Percentiles rank a stretch among this genome's conserved stretches.
These are phyloP conservation scores for Trametes villosa DNA, from an alignment of 768 basidiomycete genomes.

Conservation along the genomic window DNA sequence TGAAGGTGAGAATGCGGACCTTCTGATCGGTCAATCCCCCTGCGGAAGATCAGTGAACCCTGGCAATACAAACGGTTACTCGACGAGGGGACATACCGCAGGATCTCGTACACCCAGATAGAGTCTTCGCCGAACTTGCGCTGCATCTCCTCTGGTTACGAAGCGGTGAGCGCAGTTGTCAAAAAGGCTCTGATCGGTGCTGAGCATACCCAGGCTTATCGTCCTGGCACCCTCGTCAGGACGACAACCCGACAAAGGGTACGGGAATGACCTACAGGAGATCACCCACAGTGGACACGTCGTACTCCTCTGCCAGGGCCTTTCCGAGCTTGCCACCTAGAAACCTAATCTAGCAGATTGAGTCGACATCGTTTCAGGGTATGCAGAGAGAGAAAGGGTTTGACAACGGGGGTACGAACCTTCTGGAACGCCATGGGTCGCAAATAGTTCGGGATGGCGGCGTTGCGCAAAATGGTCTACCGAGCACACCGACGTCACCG, in stretches of 20 bases:
- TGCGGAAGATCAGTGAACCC: constrained; percentile 29
- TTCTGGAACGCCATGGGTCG: constrained; percentile 75
- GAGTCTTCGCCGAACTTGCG: constrained; percentile 79
- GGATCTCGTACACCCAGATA: constrained; percentile 90
- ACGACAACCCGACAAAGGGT: neutral
- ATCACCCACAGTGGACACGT: constrained; percentile 88
- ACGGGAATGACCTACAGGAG: constrained; percentile 64
- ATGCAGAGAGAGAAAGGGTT: neutral
- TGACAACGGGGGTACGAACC: constrained; percentile 21
- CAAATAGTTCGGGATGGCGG: constrained; percentile 84
- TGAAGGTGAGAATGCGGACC: constrained; percentile 47
- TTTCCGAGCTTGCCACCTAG: constrained; percentile 94
- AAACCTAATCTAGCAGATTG: constrained; percentile 74
- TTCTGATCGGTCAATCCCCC: constrained; percentile 88
- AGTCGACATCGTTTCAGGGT: neutral
- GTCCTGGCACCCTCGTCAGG: constrained; percentile 42
- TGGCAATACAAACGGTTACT: neutral
- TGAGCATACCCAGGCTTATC: constrained; percentile 55
- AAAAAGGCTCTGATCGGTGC: no score
- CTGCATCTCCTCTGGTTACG: constrained; percentile 70
- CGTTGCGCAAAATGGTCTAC: constrained; percentile 83
- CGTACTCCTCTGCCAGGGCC: constrained; percentile 85
- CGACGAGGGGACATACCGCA: constrained; percentile 58
- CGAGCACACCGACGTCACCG: neutral
- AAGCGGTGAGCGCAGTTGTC: constrained; percentile 2